Base-by-base conservation (phyloP, 2,329 filamentous ascomycete genomes). In the Cytospora leucostoma region DNA sequence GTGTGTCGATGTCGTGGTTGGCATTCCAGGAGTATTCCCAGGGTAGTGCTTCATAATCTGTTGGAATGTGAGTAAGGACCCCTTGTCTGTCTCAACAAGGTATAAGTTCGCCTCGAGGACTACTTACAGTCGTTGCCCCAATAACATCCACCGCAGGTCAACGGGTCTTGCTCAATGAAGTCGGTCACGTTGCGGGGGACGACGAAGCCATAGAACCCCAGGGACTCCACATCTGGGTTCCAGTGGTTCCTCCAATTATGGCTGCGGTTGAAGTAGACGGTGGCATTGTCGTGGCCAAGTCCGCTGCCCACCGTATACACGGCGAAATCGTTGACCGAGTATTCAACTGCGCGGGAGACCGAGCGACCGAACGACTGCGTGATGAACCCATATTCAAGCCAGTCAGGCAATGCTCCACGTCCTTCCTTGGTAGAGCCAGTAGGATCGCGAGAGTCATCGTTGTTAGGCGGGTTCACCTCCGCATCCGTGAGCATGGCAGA, bases 181-280 rank as follows among this genome's bases (percentile, higher is more conserved):
- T 80, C 78, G 19, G 78, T 75, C 13, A 76, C 67, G 61, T 76
- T 73, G n/a, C 85, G 80, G 0, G 89, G 88, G 0, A 87, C 87
- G 5, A 91, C 75, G 71, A 91, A 91, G 0, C 88, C 88, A 0
- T 76, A 80, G 73, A 88, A 89, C 4, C 82, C 83, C 0, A 88
- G 78, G 0, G 84, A 84, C 1, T 76, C 78, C 52, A 85, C 80
- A 54, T 83, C 72, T 0, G 80, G 71, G 71, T 91, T 87, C 88
- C 87, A 92, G 67, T 91, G 88, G 70, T 90, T 90, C 17, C 85
- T 81, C 89, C 89, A 92, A 69, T 90, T 88, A 11, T 82, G 79
- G 0, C 86, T 88, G 10, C 88, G 82, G 53, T 81, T 76, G 33
- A 90, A 77, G 67, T 91, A 91, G 59, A 80, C 87, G 3, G 74